Percentiles rank a stretch among this genome's conserved stretches.
Evolutionary conservation across 1,284 basidiomycete species (phyloP).

Genomic region (Ustilago hordei): DNA sequence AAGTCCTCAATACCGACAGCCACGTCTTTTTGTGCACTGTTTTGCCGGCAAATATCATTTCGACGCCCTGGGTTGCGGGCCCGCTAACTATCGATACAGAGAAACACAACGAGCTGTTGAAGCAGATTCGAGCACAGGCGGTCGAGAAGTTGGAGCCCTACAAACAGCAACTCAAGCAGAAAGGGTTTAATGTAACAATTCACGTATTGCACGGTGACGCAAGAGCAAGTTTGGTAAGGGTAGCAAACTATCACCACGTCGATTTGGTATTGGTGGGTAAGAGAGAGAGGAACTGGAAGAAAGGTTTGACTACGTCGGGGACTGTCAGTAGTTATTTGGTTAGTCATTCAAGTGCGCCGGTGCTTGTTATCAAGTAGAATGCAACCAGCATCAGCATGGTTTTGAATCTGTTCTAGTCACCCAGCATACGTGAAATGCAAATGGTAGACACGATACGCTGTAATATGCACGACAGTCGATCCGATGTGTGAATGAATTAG

Average conservation of each 20-base stretch:
- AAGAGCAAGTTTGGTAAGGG: slow-evolving; percentile 56
- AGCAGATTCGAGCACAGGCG: slow-evolving; percentile 59
- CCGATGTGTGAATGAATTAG: not conserved
- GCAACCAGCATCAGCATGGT: not conserved
- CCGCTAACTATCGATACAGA: slow-evolving; percentile 65
- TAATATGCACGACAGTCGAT: not conserved
- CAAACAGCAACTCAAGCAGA: slow-evolving; percentile 55
- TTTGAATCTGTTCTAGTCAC: not conserved
- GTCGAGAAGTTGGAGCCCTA: slow-evolving; percentile 65
- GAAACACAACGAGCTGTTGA: slow-evolving; percentile 65
- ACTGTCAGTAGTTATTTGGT: slow-evolving; percentile 63
- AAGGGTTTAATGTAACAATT: slow-evolving; percentile 63
- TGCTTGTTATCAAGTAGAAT: slow-evolving; percentile 65
- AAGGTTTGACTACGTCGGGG: slow-evolving; percentile 44
- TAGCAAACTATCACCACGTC: slow-evolving; percentile 60
- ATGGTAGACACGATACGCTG: not conserved
- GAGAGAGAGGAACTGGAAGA: slow-evolving; percentile 59
- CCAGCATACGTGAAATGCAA: not conserved
- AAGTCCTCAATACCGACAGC: slow-evolving; percentile 46
- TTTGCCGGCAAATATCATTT: slow-evolving; percentile 62
- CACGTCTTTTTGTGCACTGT: slow-evolving; percentile 66
- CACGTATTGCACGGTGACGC: slow-evolving; percentile 66
- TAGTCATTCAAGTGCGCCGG: slow-evolving; percentile 60
- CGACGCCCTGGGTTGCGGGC: slow-evolving; percentile 65
- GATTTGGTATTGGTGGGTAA: slow-evolving; percentile 58